Base-by-base conservation (phyloP, 2,329 filamentous ascomycete species). In the Pseudocercospora musae region DNA sequence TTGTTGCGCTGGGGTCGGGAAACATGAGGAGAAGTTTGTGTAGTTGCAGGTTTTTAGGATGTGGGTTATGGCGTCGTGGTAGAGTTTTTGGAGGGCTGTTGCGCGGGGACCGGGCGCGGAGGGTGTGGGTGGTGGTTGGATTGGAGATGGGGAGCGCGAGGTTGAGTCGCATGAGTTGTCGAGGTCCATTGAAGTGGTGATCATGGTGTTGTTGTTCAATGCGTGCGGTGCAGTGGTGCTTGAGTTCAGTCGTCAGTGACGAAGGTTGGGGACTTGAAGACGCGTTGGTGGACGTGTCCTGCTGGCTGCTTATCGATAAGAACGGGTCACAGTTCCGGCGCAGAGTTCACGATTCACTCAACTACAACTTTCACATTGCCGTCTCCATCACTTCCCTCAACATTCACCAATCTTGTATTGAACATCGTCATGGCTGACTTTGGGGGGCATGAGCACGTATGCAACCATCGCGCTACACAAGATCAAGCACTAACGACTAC, bases 31-130 rank as follows among this genome's bases (percentile, higher is more conserved):
- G 72, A 88, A 89, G 68, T 87, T 87, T 54, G 78, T 77, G 71
- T 86, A 84, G 9, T 81, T 85, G 73, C 85, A 86, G 57, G 85
- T 84, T 65, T 83, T 82, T n/a, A 88, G 73, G 0, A 86, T 85
- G 64, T 85, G 83, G 10, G 80, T 78, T 21, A 87, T 79, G 15
- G 86, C 85, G 63, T 85, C 80, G 58, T 79, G 77, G 76, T 86
- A 88, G 66, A 88, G 80, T 66, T 85, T 84, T 69, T 85, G 81
- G 7, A 89, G 78, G 53, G 82, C 82, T 52, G 82, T 79, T 23
- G 85, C 86, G 76, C 86, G 86, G 25, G 82, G 84, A 31, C 86
- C 85, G 2, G 85, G 85, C 0, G 83, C 77, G 31, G 81, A 76
- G 48, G 84, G 75, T 57, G 84, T 75, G 11, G 85, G 84, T 5